Conservation (phyloP, 2,329 filamentous ascomycete genomes). For the Xylariaceae sp. region DNA sequence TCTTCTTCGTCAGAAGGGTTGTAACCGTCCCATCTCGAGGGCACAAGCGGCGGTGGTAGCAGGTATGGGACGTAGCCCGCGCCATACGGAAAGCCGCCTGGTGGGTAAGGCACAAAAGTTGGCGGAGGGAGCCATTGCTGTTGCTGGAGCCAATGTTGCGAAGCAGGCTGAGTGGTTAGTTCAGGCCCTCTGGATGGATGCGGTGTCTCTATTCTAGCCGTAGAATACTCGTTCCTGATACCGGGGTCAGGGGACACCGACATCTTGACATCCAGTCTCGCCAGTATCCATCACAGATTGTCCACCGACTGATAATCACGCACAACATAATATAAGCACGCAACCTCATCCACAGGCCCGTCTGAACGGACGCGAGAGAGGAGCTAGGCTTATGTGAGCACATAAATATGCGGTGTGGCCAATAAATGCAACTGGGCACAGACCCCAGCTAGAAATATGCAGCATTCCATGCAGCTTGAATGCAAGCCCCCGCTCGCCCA, state of each 20-base stretch:
- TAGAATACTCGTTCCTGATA: conserved; percentile 1
- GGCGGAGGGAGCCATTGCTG: conserved; percentile 6
- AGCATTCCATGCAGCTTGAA: conserved; percentile 14
- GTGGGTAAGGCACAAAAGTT: conserved; percentile 1
- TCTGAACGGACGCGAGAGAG: neutral
- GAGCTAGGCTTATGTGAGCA: neutral
- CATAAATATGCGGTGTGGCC: conserved; percentile 7
- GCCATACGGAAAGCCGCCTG: neutral
- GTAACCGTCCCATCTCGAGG: conserved; percentile 7
- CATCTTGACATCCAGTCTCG: conserved; percentile 4
- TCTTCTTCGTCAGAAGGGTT: conserved; percentile 12
- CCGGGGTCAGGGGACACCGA: conserved; percentile 7
- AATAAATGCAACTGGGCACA: conserved; percentile 1
- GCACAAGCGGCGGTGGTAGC: neutral
- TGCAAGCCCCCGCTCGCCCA: conserved; percentile 3
- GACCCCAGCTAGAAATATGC: conserved; percentile 3
- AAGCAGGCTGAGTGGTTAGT: conserved; percentile 3
- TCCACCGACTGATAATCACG: neutral
- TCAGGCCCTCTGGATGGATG: neutral
- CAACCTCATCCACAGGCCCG: too few relatives aligned
- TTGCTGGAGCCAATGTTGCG: conserved; percentile 1
- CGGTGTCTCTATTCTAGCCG: neutral
- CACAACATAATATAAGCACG: too few relatives aligned
- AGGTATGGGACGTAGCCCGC: conserved; percentile 3
- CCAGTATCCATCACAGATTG: conserved; percentile 6